Base-by-base conservation (phyloP, 2,329 filamentous ascomycete species). In the Remersonia thermophila region DNA sequence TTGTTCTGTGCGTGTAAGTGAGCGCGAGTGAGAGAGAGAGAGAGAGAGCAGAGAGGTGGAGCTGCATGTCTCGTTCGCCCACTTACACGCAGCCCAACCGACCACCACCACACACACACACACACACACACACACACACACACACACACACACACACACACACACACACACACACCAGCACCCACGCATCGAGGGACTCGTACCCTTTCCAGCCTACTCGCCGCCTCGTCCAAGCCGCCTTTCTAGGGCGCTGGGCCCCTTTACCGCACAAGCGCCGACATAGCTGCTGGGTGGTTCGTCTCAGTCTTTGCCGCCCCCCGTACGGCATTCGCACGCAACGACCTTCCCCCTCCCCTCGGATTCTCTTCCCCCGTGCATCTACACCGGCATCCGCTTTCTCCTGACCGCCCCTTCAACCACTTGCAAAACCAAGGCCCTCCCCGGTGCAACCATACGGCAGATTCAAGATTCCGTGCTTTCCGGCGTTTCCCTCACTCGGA, bases 201-300 rank as follows among this genome's bases (percentile, higher is more conserved):
- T n/a, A n/a, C n/a, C n/a, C n/a, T 25, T 14, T 11, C 7, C 14
- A 26, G 3, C 27, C 7, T 28, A 27, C 39, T 20, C 25, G 15
- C 33, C 39, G 32, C 34, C 33, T 27, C 14, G 27, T 26, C 27
- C 35, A 15, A 11, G 33, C 33, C 29, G 33, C 36, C 5, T 23
- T n/a, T n/a, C n/a, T n/a, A n/a, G n/a, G n/a, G n/a, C n/a, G n/a
- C n/a, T n/a, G n/a, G n/a, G n/a, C n/a, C n/a, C n/a, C 20, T 39
- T 44, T 47, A 43, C 52, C 52, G 53, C 54, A 51, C 55, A 59
- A 59, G 57, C 58, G 57, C 57, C 55, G 46, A 46, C 20, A 40
- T 17, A 38, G 32, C 37, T 44, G 39, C 40, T 43, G 36, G 40
- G 14, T 36, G 34, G 9, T 9, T 23, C 20, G 20, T 5, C 9